A percentile compares a stretch with the other conserved stretches of the same genome.
These are phyloP conservation scores for Xylaria telfairii DNA, from an alignment of 495 filamentous ascomycete genomes.

Conservation along the genomic window DNA sequence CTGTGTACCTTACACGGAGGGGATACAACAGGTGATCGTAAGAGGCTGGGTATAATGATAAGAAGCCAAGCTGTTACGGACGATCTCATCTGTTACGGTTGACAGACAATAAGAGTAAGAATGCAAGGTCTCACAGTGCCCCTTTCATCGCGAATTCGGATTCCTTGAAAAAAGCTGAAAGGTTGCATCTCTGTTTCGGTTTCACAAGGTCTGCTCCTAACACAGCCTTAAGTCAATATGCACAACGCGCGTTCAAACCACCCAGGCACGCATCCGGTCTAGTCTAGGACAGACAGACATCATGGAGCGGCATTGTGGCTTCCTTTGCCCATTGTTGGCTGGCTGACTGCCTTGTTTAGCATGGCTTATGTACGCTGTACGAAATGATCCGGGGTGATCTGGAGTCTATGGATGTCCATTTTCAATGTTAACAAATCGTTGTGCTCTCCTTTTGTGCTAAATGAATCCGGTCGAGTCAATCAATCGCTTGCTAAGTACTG, in stretches of 20 bases:
- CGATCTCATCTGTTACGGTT: not conserved
- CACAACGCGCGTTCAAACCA: constrained; percentile 7
- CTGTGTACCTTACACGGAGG: not conserved
- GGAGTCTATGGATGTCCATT: not conserved
- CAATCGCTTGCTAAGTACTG: not conserved
- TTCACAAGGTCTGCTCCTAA: not conserved
- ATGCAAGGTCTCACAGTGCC: constrained; percentile 6
- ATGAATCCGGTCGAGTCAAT: not conserved
- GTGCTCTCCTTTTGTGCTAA: not conserved
- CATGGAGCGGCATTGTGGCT: constrained; percentile 2
- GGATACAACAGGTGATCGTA: not conserved
- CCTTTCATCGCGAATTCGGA: not conserved
- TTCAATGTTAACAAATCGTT: not conserved
- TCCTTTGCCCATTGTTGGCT: constrained; percentile 3
- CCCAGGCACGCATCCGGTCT: not conserved
- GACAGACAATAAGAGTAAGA: not conserved
- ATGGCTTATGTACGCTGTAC: not conserved
- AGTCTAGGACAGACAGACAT: constrained; percentile 15
- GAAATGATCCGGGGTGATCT: no score
- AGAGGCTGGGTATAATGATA: not conserved
- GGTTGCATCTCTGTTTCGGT: constrained; percentile 12
- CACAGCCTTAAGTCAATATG: constrained; percentile 6
- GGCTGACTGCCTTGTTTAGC: not conserved
- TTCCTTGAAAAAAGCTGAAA: constrained; percentile 14
- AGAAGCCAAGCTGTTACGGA: not conserved